Conservation (phyloP, 164 flowering plant species). For the Berberis vulgaris region DNA sequence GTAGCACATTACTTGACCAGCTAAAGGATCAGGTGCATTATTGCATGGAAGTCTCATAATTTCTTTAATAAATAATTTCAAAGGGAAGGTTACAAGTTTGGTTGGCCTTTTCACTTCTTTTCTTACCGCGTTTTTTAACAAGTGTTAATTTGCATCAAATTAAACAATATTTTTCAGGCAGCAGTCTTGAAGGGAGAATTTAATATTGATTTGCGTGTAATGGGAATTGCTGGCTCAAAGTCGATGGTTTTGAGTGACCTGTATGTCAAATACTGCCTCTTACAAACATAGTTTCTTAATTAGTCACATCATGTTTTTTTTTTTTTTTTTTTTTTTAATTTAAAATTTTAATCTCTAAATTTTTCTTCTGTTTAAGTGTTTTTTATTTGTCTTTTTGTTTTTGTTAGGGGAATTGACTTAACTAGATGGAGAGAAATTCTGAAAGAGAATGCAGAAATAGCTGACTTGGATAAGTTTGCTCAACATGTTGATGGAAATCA, state of each 20-base stretch:
- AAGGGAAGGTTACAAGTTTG: no score
- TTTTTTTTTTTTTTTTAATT: no score
- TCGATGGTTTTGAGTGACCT: conserved; percentile 69
- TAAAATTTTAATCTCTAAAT: neutral
- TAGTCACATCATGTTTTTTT: neutral
- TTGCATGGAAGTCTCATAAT: no score
- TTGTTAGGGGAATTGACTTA: conserved; percentile 71
- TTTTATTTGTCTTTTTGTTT: neutral
- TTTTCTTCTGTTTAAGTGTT: neutral
- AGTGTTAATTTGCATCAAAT: neutral
- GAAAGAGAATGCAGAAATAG: conserved; percentile 62
- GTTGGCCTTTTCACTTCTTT: no score
- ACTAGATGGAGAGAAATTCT: conserved; percentile 65
- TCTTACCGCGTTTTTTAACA: no score
- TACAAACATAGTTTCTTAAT: neutral
- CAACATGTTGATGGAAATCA: conserved; percentile 84
- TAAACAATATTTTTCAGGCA: conserved; percentile 39
- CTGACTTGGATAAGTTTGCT: conserved; percentile 68
- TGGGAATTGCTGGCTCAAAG: conserved; percentile 85
- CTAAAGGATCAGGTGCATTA: conserved; percentile 74
- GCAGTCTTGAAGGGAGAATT: conserved; percentile 81
- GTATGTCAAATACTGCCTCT: conserved; percentile 34
- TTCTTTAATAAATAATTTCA: no score
- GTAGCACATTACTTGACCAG: conserved; percentile 88
- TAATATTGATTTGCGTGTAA: conserved; percentile 88